phyloP scores from a whole-genome alignment of 768 basidiomycete genomes.

The Rhizopogon sp. region DNA sequence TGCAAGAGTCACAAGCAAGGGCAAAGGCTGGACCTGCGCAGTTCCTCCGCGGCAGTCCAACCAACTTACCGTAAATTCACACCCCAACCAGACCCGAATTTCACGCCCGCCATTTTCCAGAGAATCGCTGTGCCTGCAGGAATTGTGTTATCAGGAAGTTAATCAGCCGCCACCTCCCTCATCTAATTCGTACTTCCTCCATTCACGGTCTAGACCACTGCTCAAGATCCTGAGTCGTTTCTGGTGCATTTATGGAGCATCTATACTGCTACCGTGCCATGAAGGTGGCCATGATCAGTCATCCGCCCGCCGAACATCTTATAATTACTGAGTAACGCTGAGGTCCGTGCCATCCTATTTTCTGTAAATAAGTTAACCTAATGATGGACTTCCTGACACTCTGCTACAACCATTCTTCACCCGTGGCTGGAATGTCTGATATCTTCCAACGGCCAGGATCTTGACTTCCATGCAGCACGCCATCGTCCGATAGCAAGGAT shows the following conservation, averaged over 20 bases:
- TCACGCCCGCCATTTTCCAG: neutral
- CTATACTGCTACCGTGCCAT: neutral
- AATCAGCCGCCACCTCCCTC: neutral
- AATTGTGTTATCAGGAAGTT: neutral
- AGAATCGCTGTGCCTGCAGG: neutral
- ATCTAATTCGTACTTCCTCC: neutral
- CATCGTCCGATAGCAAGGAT: neutral
- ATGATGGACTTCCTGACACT: neutral
- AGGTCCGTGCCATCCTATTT: neutral
- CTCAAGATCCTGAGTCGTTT: neutral
- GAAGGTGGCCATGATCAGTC: neutral
- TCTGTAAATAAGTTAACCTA: neutral
- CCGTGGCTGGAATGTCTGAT: neutral
- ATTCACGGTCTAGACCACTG: too few relatives aligned
- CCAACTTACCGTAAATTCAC: neutral
- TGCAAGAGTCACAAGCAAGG: too few relatives aligned
- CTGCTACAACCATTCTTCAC: neutral
- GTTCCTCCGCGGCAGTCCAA: neutral
- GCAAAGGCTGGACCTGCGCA: too few relatives aligned
- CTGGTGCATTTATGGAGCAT: neutral
- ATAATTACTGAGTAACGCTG: neutral
- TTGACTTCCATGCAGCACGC: neutral
- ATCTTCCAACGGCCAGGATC: neutral
- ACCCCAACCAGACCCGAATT: neutral
- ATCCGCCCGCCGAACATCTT: neutral